Conservation (phyloP, 495 filamentous ascomycete genomes). For the Daldinia decipiens region DNA sequence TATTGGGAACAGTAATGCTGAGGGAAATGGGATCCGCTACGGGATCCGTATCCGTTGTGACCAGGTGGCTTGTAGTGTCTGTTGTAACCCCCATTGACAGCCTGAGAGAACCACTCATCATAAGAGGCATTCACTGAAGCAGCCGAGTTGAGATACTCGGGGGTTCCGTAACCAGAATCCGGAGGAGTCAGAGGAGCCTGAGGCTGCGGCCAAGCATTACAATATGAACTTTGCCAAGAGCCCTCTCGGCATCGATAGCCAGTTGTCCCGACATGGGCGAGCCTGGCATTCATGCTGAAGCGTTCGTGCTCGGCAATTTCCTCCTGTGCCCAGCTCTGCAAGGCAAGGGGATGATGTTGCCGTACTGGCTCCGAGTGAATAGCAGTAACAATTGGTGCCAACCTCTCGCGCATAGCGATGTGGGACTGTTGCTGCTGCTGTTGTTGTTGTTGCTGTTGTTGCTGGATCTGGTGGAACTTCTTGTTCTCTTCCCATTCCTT, state of each 20-base stretch:
- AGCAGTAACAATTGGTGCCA: slow-evolving; percentile 69
- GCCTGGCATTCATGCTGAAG: slow-evolving; percentile 54
- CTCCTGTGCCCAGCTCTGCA: slow-evolving; percentile 64
- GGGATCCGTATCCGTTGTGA: slow-evolving; percentile 46
- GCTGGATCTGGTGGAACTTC: slow-evolving; percentile 61
- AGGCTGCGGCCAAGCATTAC: slow-evolving; percentile 48
- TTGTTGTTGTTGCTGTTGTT: slow-evolving; percentile 29
- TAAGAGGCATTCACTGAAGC: slow-evolving; percentile 56
- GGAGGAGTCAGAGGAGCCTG: slow-evolving; percentile 59
- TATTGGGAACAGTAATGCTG: slow-evolving; percentile 63
- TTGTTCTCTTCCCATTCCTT: slow-evolving; percentile 76
- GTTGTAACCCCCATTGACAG: slow-evolving; percentile 54
- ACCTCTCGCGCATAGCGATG: slow-evolving; percentile 55
- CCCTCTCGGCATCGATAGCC: slow-evolving; percentile 63
- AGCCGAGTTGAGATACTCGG: slow-evolving; percentile 60
- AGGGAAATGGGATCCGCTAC: slow-evolving; percentile 47
- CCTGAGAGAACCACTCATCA: slow-evolving; percentile 58
- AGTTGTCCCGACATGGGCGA: slow-evolving; percentile 54
- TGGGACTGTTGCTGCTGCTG: slow-evolving; percentile 38
- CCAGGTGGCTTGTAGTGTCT: slow-evolving; percentile 59
- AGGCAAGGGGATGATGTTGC: slow-evolving; percentile 50
- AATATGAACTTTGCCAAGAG: slow-evolving; percentile 51
- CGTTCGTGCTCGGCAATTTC: slow-evolving; percentile 63
- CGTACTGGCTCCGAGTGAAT: slow-evolving; percentile 70
- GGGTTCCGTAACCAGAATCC: slow-evolving; percentile 63